Conservation (phyloP, 225 moss, liverwort and hornwort genomes). For the Rhytidiadelphus loreus region DNA sequence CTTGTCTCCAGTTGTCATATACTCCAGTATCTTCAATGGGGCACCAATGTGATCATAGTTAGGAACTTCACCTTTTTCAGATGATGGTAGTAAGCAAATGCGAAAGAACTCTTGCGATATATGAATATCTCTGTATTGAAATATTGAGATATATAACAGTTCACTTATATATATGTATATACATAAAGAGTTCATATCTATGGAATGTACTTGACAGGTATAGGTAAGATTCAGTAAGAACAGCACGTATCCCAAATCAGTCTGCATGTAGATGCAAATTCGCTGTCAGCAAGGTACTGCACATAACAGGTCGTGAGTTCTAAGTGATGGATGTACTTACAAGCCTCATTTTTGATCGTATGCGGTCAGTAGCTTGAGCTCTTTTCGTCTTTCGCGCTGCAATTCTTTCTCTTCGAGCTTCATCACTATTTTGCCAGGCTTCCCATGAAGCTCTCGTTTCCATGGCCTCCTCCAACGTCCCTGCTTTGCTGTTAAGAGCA, state of each 20-base stretch:
- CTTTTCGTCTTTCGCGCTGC: constrained; percentile 36
- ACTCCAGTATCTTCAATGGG: neutral
- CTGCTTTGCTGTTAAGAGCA: constrained; percentile 38
- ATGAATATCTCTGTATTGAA: neutral
- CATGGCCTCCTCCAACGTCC: constrained; percentile 72
- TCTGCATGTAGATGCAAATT: neutral
- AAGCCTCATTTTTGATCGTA: constrained; percentile 59
- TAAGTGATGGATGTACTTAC: constrained; percentile 36
- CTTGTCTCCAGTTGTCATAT: neutral
- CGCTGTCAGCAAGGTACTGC: neutral
- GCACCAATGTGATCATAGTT: neutral
- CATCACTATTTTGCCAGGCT: constrained; percentile 62
- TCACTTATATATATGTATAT: neutral
- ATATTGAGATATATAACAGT: no score
- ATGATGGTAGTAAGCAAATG: neutral
- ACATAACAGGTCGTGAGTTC: neutral
- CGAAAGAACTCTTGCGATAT: neutral
- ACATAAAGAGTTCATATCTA: neutral
- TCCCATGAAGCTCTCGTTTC: constrained; percentile 88
- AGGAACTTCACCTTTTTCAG: neutral
- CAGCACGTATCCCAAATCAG: neutral
- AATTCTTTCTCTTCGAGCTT: constrained; percentile 35
- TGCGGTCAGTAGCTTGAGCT: constrained; percentile 34
- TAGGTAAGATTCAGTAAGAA: neutral
- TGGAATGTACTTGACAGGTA: neutral